Base-by-base conservation (phyloP, 805 yeast genomes). In the Yamadazyma tumulicola region DNA sequence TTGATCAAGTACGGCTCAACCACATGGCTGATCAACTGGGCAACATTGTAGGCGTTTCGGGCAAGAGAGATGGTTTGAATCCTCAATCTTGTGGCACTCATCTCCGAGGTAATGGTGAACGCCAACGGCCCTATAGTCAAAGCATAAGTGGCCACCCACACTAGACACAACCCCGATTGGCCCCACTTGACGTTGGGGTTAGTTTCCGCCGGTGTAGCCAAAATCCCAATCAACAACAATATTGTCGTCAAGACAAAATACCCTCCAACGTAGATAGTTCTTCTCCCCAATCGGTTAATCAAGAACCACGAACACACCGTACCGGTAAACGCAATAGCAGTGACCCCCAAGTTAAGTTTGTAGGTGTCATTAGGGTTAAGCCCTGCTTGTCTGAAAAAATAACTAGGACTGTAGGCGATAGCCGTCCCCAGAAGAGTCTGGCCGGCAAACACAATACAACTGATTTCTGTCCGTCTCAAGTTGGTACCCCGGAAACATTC, bases 381-480 rank as follows among this genome's bases (percentile, higher is more conserved):
- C 31, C 79, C 79, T 27, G 77, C 76, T 42, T 69, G 72, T 34
- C 51, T 52, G 45, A 64, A 72, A 52, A 74, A 73, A 47, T 72
- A 70, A 15, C 78, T 67, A 23, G 76, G 58, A 47, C 64, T 72
- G 22, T 67, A 68, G 49, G 64, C 59, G 48, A 68, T 61, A 1
- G 71, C 55, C 5, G 75, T 59, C 34, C 77, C 70, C 39, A 70
- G 57, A 42, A 63, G 52, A 32, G 57, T 57, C 51, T 74, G 79
- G 26, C 61, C 57, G 27, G 68, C 43, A 70, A 73, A 72, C 2
- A 61, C 57, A 25, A 64, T 30, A 27, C 66, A 52, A 4, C 74
- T 61, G 29, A 74, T 56, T 51, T 71, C 68, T 2, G 82, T 76
- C 55, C 81, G 59, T 46, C 79, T 55, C 9, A 59, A 46, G 47